A percentile compares a stretch with the other conserved stretches of the same genome.
Conservation (phyloP, 352 stramenopile genomes). For the Hyphochytrium catenoides region DNA sequence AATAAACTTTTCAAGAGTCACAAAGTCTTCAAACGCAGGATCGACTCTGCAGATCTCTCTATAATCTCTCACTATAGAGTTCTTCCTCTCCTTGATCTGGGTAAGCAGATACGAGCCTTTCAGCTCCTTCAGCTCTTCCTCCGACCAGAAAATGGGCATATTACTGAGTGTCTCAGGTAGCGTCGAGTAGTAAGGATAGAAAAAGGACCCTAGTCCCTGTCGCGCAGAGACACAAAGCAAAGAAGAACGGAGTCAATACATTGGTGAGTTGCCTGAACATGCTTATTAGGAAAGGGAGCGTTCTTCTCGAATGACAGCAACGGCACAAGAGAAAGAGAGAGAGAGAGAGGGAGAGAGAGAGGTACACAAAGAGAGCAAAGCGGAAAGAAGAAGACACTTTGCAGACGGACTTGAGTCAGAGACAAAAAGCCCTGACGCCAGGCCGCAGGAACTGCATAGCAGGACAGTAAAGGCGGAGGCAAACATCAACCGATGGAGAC, state of each 20-base stretch:
- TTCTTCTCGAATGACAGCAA: too few relatives aligned
- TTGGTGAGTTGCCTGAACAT: conserved; percentile 1
- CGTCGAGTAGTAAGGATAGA: conserved; percentile 91
- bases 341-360: not conserved
- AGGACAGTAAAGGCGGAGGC: too few relatives aligned
- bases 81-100: conserved; percentile 84
- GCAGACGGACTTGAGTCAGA: too few relatives aligned
- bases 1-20: conserved; percentile 88
- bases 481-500: too few relatives aligned
- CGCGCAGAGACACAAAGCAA: conserved; percentile 1
- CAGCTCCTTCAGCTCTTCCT: conserved; percentile 74
- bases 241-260: conserved; percentile 2
- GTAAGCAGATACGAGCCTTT: conserved; percentile 71
- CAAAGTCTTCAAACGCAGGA: conserved; percentile 59
- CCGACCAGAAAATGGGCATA: conserved; percentile 97
- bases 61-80: conserved; percentile 92
- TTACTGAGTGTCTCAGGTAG: conserved; percentile 80
- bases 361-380: too few relatives aligned
- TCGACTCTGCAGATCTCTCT: conserved; percentile 77
- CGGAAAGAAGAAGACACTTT: too few relatives aligned
- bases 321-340: conserved; percentile 1
- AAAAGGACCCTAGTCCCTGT: conserved; percentile 52
- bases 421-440: too few relatives aligned
- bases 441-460: too few relatives aligned
- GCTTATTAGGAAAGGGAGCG: not conserved